phyloP scores from a whole-genome alignment of 345 rosid species.

The Eucalyptus pauciflora region DNA sequence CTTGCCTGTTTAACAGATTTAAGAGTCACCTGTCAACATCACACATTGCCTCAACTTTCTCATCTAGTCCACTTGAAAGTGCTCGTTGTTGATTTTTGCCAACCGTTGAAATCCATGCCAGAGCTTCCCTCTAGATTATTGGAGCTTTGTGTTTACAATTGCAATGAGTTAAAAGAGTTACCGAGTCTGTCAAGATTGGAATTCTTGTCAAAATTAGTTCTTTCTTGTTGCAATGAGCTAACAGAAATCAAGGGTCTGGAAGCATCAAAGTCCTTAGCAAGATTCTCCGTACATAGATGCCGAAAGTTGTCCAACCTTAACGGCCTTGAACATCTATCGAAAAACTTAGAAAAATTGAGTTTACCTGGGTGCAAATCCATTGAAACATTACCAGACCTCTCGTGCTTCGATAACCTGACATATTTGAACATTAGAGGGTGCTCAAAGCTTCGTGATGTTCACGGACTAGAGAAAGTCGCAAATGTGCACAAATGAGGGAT shows the following conservation, averaged over 20 bases:
- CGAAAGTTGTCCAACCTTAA: background rate
- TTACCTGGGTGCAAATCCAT: accelerated
- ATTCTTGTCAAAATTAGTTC: background rate
- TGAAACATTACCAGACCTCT: background rate
- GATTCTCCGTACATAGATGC: too few species aligned
- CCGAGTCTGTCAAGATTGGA: background rate
- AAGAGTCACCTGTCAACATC: accelerated
- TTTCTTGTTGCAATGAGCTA: background rate
- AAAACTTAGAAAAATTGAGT: background rate
- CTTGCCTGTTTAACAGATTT: accelerated
- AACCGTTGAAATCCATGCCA: accelerated
- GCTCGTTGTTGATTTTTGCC: accelerated
- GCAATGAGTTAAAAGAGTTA: background rate
- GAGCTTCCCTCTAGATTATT: background rate
- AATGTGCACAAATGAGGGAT: background rate
- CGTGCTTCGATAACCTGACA: background rate
- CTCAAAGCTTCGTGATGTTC: too few species aligned
- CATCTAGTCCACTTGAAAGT: background rate
- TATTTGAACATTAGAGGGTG: background rate
- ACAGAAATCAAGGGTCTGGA: background rate
- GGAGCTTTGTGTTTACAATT: background rate
- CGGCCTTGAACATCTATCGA: background rate
- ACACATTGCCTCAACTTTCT: background rate
- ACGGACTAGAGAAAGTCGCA: background rate
- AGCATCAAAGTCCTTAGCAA: background rate